These are phyloP conservation scores for Leptodontidium sp. DNA, from an alignment of 2,329 filamentous ascomycete species.

Conservation along the genomic window DNA sequence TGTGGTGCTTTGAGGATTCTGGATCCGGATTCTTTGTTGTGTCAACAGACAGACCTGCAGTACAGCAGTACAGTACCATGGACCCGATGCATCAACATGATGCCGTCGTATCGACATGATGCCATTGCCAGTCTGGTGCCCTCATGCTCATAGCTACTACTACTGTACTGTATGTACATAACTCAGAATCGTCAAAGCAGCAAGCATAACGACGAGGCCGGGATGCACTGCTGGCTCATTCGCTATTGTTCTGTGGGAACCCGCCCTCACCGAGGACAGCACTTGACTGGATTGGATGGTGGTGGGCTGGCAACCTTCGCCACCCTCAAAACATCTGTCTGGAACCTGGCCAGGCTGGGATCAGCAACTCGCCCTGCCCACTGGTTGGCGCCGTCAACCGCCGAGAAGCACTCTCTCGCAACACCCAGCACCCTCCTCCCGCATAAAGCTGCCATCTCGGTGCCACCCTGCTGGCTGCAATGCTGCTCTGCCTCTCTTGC, in stretches of 20 bases:
- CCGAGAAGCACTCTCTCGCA: constrained; percentile 23
- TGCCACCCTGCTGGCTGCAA: constrained; percentile 2
- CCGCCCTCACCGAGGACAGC: constrained; percentile 11
- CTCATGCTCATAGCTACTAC: background rate
- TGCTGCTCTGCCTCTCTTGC: constrained; percentile 6
- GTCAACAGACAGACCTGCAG: background rate
- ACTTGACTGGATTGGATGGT: constrained; percentile 2
- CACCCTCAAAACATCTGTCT: constrained; percentile 19
- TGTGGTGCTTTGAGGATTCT: too few relatives aligned
- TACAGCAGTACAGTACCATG: too few relatives aligned
- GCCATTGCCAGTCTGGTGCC: background rate
- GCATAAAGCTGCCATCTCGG: constrained; percentile 25
- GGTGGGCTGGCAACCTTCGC: constrained; percentile 1
- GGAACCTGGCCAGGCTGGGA: constrained; percentile 25
- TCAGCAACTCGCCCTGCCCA: constrained; percentile 10
- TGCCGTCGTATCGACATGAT: background rate
- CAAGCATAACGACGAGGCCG: too few relatives aligned
- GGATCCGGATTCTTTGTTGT: background rate
- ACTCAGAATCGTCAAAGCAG: too few relatives aligned
- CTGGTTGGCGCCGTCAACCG: constrained; percentile 25
- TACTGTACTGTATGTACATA: too few relatives aligned
- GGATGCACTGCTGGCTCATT: too few relatives aligned
- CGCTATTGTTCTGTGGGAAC: constrained; percentile 4
- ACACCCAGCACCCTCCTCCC: constrained; percentile 5
- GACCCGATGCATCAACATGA: too few relatives aligned